Evolutionary conservation across 768 basidiomycete genomes (phyloP).

Genomic region (Mycena alexandri): DNA sequence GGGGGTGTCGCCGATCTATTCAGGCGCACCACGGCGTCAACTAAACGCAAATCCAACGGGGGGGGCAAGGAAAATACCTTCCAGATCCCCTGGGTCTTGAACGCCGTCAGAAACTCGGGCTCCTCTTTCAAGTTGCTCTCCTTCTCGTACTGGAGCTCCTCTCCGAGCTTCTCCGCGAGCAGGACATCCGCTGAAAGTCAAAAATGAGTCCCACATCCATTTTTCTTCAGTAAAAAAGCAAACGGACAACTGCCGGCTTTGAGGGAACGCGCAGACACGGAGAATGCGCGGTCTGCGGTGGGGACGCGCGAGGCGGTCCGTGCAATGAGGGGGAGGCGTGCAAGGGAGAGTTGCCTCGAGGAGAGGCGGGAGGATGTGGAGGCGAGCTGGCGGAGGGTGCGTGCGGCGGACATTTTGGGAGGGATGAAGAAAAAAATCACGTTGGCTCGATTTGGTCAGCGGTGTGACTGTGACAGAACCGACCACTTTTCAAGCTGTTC

Average conservation of each 20-base stretch:
- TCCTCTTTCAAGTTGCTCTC: conserved; percentile 55
- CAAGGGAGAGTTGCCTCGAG: conserved; percentile 46
- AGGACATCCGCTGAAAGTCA: conserved; percentile 71
- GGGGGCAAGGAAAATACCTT: conserved; percentile 61
- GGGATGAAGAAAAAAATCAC: conserved; percentile 10
- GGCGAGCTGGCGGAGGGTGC: conserved; percentile 69
- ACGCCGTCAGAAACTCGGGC: conserved; percentile 84
- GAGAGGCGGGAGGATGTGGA: conserved; percentile 58
- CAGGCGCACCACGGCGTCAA: background rate
- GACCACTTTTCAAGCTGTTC: no score
- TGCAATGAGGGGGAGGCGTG: conserved; percentile 45
- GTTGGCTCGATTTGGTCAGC: background rate
- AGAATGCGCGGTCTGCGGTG: conserved; percentile 55
- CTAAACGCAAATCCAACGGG: conserved; percentile 4
- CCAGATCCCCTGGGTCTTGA: conserved; percentile 85
- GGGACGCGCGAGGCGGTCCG: conserved; percentile 40
- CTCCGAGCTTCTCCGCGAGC: conserved; percentile 79
- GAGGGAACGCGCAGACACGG: conserved; percentile 52
- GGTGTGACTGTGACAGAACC: background rate
- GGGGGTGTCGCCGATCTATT: conserved; percentile 74
- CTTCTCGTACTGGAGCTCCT: conserved; percentile 90
- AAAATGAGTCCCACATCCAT: conserved; percentile 11
- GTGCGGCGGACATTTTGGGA: conserved; percentile 69
- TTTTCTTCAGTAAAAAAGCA: conserved; percentile 1
- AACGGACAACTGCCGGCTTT: conserved; percentile 35